Percentiles rank a stretch among this genome's conserved stretches.
Evolutionary conservation across 441 rosid species (phyloP).

Genomic region (Cnidoscolus chayamansa): DNA sequence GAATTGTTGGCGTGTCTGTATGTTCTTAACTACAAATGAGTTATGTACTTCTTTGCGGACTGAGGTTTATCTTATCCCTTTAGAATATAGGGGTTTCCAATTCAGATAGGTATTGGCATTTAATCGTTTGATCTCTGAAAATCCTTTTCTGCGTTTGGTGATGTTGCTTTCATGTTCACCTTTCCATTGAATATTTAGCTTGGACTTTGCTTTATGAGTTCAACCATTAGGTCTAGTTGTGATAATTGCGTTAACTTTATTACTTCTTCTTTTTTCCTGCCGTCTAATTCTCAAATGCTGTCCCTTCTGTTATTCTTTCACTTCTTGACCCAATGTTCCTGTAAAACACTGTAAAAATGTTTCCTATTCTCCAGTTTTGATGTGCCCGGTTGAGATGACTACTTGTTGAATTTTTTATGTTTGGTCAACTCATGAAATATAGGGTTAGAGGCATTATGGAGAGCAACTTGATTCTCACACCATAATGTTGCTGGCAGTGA

Average conservation of each 20-base stretch:
- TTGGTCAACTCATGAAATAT: too few relatives aligned
- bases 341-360: too few relatives aligned
- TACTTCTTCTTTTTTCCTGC: neutral
- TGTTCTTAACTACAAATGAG: conserved; percentile 3
- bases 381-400: too few relatives aligned
- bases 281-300: neutral
- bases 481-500: too few relatives aligned
- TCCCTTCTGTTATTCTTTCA: neutral
- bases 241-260: neutral
- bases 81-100: neutral
- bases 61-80: neutral
- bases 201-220: conserved; percentile 6
- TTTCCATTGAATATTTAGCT: neutral
- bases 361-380: too few relatives aligned
- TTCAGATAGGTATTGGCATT: neutral
- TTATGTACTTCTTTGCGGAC: neutral
- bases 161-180: neutral
- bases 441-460: too few relatives aligned
- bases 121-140: neutral
- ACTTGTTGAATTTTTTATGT: too few relatives aligned
- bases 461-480: too few relatives aligned
- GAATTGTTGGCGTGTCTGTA: neutral
- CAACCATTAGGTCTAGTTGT: neutral
- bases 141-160: neutral
- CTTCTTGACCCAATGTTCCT: neutral